phyloP scores from a whole-genome alignment of 441 rosid genomes.

The Metrosideros polymorpha region DNA sequence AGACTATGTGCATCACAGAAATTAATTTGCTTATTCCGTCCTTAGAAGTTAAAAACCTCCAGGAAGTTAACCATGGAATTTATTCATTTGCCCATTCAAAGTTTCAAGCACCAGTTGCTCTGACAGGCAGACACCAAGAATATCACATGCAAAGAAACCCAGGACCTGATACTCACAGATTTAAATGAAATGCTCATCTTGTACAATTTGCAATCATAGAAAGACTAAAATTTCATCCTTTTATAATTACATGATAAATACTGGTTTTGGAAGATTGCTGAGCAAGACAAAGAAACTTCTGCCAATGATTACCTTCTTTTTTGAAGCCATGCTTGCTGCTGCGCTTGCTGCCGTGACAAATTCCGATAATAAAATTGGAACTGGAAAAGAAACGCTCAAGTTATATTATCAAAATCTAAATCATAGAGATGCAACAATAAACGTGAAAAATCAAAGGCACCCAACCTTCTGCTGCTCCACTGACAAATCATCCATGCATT shows the following conservation, averaged over 20 bases:
- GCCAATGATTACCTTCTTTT: conserved; percentile 58
- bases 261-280: neutral
- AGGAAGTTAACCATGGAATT: neutral
- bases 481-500: conserved; percentile 93
- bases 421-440: neutral
- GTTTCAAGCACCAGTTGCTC: neutral
- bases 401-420: neutral
- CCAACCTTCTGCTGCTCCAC: conserved; percentile 85
- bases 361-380: conserved; percentile 80
- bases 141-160: neutral
- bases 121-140: neutral
- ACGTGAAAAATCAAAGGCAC: neutral
- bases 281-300: neutral
- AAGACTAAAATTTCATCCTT: neutral
- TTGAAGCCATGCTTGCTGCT: conserved; percentile 98
- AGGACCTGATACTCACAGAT: neutral
- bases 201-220: neutral
- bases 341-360: conserved; percentile 88
- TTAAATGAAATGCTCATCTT: neutral
- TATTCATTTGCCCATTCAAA: neutral
- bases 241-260: neutral
- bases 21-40: neutral
- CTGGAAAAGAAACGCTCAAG: conserved; percentile 25
- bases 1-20: neutral
- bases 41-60: neutral